A percentile compares a stretch with the other conserved stretches of the same genome.
phyloP scores from a whole-genome alignment of 441 rosid genomes.

The Cnidoscolus chayamansa region DNA sequence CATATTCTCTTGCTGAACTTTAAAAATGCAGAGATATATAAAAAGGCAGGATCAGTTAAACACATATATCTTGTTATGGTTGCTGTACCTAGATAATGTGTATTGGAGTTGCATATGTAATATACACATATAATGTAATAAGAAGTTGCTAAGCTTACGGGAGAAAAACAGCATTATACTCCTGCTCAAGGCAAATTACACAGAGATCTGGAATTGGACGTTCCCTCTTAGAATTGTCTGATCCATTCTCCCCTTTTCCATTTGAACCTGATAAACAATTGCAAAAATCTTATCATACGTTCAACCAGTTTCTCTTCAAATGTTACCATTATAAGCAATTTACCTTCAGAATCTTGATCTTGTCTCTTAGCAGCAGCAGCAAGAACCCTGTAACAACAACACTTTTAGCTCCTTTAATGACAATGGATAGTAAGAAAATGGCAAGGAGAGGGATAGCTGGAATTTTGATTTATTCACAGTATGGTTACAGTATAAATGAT shows the following conservation, averaged over 20 bases:
- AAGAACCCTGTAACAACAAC: conserved; percentile 60
- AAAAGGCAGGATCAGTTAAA: background rate
- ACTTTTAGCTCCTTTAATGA: conserved; percentile 19
- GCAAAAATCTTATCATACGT: conserved; percentile 13
- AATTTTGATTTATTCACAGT: background rate
- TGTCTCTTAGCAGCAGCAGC: conserved; percentile 77
- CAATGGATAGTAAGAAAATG: conserved; percentile 10
- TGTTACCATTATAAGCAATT: conserved; percentile 16
- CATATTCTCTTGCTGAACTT: background rate
- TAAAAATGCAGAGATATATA: background rate
- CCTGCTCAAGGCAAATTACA: conserved; percentile 93
- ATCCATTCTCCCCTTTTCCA: conserved; percentile 43
- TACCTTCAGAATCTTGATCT: conserved; percentile 61
- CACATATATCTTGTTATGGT: background rate
- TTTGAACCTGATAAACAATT: conserved; percentile 37
- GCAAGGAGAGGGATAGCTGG: background rate
- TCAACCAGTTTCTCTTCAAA: conserved; percentile 9
- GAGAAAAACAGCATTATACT: conserved; percentile 83
- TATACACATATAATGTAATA: background rate
- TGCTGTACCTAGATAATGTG: background rate
- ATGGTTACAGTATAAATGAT: background rate
- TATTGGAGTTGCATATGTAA: background rate
- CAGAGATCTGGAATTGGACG: conserved; percentile 71
- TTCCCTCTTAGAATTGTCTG: conserved; percentile 57
- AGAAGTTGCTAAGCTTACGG: conserved; percentile 49